A percentile compares a stretch with the other conserved stretches of the same genome.
Conservation (phyloP, 2,329 filamentous ascomycete species). For the Aspergillus hiratsukae region DNA sequence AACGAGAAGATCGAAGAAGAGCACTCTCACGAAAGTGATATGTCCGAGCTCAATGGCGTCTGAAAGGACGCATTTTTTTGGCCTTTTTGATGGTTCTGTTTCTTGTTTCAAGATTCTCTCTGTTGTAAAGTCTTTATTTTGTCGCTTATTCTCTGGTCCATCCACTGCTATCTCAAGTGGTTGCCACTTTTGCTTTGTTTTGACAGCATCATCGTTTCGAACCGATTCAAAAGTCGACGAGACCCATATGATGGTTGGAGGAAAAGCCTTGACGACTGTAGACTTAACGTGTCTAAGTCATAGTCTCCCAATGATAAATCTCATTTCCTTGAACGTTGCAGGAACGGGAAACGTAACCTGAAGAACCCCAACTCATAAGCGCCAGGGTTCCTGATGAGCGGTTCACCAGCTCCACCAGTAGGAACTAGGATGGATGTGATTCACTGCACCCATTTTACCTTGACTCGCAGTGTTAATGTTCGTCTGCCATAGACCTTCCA, state of each 20-base stretch:
- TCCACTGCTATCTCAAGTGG: constrained; percentile 27
- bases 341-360: constrained; percentile 8
- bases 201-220: constrained; percentile 24
- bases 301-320: constrained; percentile 22
- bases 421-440: not conserved
- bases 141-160: constrained; percentile 14
- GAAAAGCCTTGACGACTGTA: constrained; percentile 15
- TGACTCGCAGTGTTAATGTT: not conserved
- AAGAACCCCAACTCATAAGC: constrained; percentile 30
- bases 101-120: constrained; percentile 19
- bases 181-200: constrained; percentile 13
- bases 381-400: constrained; percentile 29
- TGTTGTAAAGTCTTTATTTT: constrained; percentile 12
- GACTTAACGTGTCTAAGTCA: constrained; percentile 16
- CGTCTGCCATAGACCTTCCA: not conserved
- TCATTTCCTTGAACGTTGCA: constrained; percentile 9
- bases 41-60: not conserved
- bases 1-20: constrained; percentile 44
- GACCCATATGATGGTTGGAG: constrained; percentile 20
- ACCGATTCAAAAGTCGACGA: constrained; percentile 21
- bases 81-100: constrained; percentile 16
- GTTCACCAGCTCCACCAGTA: constrained; percentile 24
- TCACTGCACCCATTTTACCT: not conserved
- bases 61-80: constrained; percentile 12
- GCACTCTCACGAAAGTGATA: constrained; percentile 19